phyloP scores from a whole-genome alignment of 1,284 basidiomycete species.

The Pseudozyma sp. region DNA sequence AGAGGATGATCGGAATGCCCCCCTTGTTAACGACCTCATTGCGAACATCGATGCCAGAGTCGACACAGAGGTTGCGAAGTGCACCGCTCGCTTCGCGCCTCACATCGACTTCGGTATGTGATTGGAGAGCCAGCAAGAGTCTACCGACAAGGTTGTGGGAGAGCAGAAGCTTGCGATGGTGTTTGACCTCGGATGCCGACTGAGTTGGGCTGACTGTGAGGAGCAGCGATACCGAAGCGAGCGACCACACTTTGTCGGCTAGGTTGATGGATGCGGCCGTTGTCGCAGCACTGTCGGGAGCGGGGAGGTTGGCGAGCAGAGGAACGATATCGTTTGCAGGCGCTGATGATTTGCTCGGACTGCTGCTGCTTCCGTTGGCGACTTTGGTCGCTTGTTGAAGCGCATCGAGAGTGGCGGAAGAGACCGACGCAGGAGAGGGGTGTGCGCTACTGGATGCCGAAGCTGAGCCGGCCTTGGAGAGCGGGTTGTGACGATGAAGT shows the following conservation, averaged over 20 bases:
- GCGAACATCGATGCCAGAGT: constrained; percentile 52
- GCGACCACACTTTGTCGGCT: constrained; percentile 64
- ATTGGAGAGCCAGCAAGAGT: constrained; percentile 54
- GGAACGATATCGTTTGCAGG: constrained; percentile 51
- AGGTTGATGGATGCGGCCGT: constrained; percentile 19
- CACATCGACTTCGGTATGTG: constrained; percentile 55
- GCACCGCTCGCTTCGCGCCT: constrained; percentile 64
- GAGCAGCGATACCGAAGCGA: constrained; percentile 59
- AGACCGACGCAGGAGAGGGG: constrained; percentile 13
- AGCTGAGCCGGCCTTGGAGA: constrained; percentile 23
- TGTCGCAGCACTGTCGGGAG: constrained; percentile 14
- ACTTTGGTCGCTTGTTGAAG: constrained; percentile 28
- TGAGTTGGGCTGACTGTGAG: constrained; percentile 44
- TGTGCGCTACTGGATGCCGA: constrained; percentile 16
- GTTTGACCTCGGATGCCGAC: constrained; percentile 49
- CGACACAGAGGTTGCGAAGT: constrained; percentile 66
- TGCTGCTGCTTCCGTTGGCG: not conserved
- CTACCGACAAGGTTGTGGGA: constrained; percentile 54
- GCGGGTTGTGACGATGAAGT: constrained; percentile 53
- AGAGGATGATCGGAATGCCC: constrained; percentile 45
- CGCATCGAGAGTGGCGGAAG: constrained; percentile 28
- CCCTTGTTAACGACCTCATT: constrained; percentile 58
- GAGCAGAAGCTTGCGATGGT: constrained; percentile 46
- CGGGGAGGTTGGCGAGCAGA: constrained; percentile 54
- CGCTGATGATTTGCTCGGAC: not conserved